Percentiles rank a stretch among this genome's conserved stretches.
Conservation (phyloP, 768 basidiomycete genomes). For the Nidularia pulvinata region DNA sequence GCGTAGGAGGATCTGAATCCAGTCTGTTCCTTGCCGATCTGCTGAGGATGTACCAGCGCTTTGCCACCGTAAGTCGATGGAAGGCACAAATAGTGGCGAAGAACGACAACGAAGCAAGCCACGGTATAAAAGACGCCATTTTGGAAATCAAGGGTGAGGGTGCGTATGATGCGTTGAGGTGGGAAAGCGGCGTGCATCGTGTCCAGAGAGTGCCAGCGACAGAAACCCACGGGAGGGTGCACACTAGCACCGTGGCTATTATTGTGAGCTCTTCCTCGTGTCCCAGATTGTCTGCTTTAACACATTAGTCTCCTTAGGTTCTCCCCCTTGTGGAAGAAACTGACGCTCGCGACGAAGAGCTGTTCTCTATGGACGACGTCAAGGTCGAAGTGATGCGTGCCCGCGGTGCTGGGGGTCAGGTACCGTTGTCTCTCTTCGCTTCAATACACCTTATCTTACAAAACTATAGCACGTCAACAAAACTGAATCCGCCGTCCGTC, state of each 20-base stretch:
- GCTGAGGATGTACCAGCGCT: conserved; percentile 78
- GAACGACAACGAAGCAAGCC: conserved; percentile 48
- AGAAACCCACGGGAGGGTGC: conserved; percentile 84
- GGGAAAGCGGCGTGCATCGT: conserved; percentile 96
- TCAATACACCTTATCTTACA: too few relatives aligned
- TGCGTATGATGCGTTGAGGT: conserved; percentile 76
- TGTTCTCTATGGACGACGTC: conserved; percentile 85
- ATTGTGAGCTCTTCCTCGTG: conserved; percentile 43
- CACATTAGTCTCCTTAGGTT: too few relatives aligned
- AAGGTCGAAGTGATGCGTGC: conserved; percentile 94
- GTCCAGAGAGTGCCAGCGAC: conserved; percentile 95
- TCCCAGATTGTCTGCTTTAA: too few relatives aligned
- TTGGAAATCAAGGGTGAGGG: conserved; percentile 79
- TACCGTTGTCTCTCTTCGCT: too few relatives aligned
- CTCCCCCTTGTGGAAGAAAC: conserved; percentile 77
- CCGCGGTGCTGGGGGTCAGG: conserved; percentile 89
- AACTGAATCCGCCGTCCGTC: conserved; percentile 95
- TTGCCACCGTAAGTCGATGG: conserved; percentile 61
- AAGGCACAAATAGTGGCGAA: conserved; percentile 56
- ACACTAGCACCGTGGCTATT: conserved; percentile 89
- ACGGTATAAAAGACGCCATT: conserved; percentile 79
- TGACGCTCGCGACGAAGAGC: conserved; percentile 55
- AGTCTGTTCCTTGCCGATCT: conserved; percentile 80
- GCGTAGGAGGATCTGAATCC: conserved; percentile 91
- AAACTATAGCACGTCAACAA: conserved; percentile 87